A percentile compares a stretch with the other conserved stretches of the same genome.
phyloP scores from a whole-genome alignment of 352 stramenopile genomes.

The Globisporangium takayamanum region DNA sequence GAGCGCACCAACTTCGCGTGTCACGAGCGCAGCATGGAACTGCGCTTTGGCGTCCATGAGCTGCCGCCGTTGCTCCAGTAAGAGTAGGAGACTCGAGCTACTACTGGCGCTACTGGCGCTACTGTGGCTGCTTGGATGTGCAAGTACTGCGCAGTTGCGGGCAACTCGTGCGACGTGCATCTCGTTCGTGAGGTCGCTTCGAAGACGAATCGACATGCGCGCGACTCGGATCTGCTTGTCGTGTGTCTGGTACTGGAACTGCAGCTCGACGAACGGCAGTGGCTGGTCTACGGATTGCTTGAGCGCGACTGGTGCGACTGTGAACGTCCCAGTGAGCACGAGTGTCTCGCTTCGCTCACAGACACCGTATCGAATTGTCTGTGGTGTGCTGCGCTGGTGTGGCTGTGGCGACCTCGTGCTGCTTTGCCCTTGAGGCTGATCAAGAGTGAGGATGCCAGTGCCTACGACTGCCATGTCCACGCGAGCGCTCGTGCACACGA shows the following conservation, averaged over 20 bases:
- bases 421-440: not conserved
- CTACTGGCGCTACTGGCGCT: not conserved
- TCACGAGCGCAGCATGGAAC: conserved; percentile 17
- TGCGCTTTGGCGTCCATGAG: conserved; percentile 27
- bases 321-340: conserved; percentile 10
- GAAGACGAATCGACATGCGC: conserved; percentile 9
- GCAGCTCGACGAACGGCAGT: conserved; percentile 11
- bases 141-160: conserved; percentile 15
- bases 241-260: conserved; percentile 11
- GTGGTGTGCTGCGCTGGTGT: not conserved
- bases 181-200: conserved; percentile 21
- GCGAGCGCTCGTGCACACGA: conserved; percentile 7
- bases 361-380: conserved; percentile 6
- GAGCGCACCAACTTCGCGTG: conserved; percentile 20
- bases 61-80: conserved; percentile 24
- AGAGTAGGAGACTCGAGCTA: not conserved
- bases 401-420: not conserved
- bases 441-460: conserved; percentile 3
- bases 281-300: too few relatives aligned
- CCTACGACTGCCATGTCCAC: conserved; percentile 3
- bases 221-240: conserved; percentile 9
- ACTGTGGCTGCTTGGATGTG: conserved; percentile 13
- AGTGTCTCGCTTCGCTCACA: conserved; percentile 11
- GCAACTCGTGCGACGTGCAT: conserved; percentile 19
- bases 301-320: not conserved